Conservation (phyloP, 2,329 filamentous ascomycete species). For the Magnaporthiopsis poae region DNA sequence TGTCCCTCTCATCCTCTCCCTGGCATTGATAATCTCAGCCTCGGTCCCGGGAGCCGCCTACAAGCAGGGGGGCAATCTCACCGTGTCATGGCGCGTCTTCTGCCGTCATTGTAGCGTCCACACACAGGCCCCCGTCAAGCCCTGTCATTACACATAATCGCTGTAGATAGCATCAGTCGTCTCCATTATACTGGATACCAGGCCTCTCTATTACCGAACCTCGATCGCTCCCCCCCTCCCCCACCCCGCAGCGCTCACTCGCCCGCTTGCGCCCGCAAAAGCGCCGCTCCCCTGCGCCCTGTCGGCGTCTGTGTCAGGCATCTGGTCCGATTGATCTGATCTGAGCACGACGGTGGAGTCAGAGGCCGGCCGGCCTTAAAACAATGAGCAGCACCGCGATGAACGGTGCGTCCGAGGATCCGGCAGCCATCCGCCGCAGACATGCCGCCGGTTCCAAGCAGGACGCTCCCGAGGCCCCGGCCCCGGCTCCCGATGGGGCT, state of each 20-base stretch:
- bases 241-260: no score
- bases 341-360: not conserved
- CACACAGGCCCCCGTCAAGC: no score
- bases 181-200: not conserved
- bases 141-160: not conserved
- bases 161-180: not conserved
- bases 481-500: not conserved
- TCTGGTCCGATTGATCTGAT: not conserved
- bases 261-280: not conserved
- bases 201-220: not conserved
- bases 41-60: no score
- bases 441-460: not conserved
- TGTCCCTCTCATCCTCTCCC: not conserved
- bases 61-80: no score
- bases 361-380: not conserved
- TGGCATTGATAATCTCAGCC: no score
- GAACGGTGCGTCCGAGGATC: not conserved
- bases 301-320: not conserved
- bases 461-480: not conserved
- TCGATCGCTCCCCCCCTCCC: not conserved
- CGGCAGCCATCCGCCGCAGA: conserved; percentile 3
- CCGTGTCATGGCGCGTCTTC: not conserved
- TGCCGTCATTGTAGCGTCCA: not conserved
- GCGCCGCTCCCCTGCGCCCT: not conserved
- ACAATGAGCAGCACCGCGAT: conserved; percentile 2